Evolutionary conservation across 441 rosid species (phyloP).

Genomic region (Pelargonium cotyledonis): DNA sequence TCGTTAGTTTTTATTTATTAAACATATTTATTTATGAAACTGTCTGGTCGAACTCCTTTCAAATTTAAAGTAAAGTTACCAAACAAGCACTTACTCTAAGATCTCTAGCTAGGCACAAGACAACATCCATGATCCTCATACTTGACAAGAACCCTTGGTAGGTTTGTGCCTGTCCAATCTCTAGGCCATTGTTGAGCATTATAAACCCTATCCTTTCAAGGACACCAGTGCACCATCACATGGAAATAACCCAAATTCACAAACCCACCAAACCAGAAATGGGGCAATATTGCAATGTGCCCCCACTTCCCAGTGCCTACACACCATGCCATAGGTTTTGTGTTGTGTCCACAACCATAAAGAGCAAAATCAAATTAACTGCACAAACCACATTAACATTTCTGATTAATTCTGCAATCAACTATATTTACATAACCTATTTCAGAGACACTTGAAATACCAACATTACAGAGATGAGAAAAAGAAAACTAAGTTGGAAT

Average conservation of each 20-base stretch:
- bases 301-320: too few species aligned
- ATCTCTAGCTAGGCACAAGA: too few species aligned
- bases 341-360: too few species aligned
- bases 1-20: too few species aligned
- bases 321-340: too few species aligned
- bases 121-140: neutral
- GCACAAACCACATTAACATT: neutral
- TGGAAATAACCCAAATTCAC: neutral
- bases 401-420: conserved; percentile 1
- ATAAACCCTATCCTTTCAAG: neutral
- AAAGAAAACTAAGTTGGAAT: neutral
- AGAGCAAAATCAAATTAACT: neutral
- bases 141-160: neutral
- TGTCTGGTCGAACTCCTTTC: too few species aligned
- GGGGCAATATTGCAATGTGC: too few species aligned
- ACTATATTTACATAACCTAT: neutral
- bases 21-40: too few species aligned
- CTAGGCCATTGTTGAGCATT: neutral
- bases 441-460: too few species aligned
- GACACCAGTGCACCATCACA: neutral
- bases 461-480: too few species aligned
- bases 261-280: neutral
- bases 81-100: too few species aligned
- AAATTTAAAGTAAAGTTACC: too few species aligned
- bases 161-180: conserved; percentile 7